Evolutionary conservation across 1,284 basidiomycete species (phyloP).

Genomic region (Cutaneotrichosporon sp.): DNA sequence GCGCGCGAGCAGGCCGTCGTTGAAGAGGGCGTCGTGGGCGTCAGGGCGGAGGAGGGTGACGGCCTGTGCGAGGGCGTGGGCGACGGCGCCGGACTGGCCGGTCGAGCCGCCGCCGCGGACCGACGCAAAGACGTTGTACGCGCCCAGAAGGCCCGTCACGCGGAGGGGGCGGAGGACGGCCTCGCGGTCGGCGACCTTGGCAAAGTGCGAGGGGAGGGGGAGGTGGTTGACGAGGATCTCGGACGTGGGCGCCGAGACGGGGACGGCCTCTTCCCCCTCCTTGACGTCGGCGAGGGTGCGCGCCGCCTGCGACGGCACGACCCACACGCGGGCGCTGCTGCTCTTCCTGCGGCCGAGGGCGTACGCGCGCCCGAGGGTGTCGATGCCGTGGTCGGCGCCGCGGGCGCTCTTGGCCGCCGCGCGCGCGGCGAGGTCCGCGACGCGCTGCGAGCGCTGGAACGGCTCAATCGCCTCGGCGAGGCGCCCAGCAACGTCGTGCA

Average conservation of each 20-base stretch:
- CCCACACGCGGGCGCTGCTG: slow-evolving; percentile 86
- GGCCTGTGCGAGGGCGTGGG: slow-evolving; percentile 80
- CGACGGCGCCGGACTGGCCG: slow-evolving; percentile 88
- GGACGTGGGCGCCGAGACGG: slow-evolving; percentile 55
- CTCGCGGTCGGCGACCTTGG: slow-evolving; percentile 74
- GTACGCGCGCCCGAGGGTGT: slow-evolving; percentile 75
- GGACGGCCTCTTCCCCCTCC: slow-evolving; percentile 1
- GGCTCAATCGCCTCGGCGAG: slow-evolving; percentile 62
- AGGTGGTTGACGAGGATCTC: slow-evolving; percentile 81
- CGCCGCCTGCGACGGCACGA: slow-evolving; percentile 68
- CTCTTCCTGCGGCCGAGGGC: slow-evolving; percentile 83
- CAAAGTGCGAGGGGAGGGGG: slow-evolving; percentile 77
- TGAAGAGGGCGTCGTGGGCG: slow-evolving; percentile 66
- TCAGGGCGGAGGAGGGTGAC: slow-evolving; percentile 70
- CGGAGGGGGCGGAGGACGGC: slow-evolving; percentile 78
- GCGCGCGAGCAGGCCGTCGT: slow-evolving; percentile 82
- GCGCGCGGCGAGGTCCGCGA: slow-evolving; percentile 1
- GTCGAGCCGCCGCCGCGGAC: slow-evolving; percentile 85
- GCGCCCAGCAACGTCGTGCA: slow-evolving; percentile 61
- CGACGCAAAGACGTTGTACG: slow-evolving; percentile 89
- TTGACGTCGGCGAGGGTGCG: slow-evolving; percentile 8
- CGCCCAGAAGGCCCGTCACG: slow-evolving; percentile 79
- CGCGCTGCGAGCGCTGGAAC: slow-evolving; percentile 60
- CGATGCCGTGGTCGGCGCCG: slow-evolving; percentile 58
- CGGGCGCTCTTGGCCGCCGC: slow-evolving; percentile 4